Conservation (phyloP, 2,329 filamentous ascomycete genomes). For the Fusarium duplospermum region DNA sequence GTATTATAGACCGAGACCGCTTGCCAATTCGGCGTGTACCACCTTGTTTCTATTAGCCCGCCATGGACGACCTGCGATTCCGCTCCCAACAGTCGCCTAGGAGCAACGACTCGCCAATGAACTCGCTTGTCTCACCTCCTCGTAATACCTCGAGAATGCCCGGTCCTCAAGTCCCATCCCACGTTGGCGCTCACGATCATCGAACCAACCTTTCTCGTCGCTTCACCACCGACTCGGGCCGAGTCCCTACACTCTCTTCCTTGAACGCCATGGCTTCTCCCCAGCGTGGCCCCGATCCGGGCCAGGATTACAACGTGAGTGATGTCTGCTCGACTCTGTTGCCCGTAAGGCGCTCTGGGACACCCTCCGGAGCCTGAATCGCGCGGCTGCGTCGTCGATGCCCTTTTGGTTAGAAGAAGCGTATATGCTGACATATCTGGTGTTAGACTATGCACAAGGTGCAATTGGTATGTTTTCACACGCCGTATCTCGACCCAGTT, state of each 20-base stretch:
- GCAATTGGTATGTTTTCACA: conserved; percentile 73
- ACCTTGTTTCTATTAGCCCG: conserved; percentile 55
- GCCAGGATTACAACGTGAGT: conserved; percentile 62
- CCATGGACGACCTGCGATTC: conserved; percentile 83
- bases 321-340: conserved; percentile 9
- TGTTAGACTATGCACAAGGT: conserved; percentile 75
- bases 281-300: conserved; percentile 59
- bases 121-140: conserved; percentile 78
- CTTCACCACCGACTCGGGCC: conserved; percentile 91
- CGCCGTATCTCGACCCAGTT: neutral
- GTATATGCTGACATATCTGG: conserved; percentile 38
- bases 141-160: conserved; percentile 75
- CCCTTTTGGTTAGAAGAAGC: neutral
- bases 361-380: conserved; percentile 24
- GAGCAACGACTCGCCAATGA: conserved; percentile 77
- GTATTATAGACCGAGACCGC: conserved; percentile 46
- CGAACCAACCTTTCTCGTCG: conserved; percentile 85
- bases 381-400: neutral
- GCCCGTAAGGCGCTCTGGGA: neutral
- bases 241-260: conserved; percentile 79
- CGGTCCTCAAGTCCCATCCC: conserved; percentile 59
- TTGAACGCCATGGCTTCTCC: conserved; percentile 59
- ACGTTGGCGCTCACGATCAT: conserved; percentile 68
- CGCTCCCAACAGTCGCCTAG: conserved; percentile 81
- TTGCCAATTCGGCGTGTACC: conserved; percentile 54